Evolutionary conservation across 2,329 filamentous ascomycete genomes (phyloP), one percentile per base, ranked within the genome.

Genomic region (Trichoderma endophyticum): DNA sequence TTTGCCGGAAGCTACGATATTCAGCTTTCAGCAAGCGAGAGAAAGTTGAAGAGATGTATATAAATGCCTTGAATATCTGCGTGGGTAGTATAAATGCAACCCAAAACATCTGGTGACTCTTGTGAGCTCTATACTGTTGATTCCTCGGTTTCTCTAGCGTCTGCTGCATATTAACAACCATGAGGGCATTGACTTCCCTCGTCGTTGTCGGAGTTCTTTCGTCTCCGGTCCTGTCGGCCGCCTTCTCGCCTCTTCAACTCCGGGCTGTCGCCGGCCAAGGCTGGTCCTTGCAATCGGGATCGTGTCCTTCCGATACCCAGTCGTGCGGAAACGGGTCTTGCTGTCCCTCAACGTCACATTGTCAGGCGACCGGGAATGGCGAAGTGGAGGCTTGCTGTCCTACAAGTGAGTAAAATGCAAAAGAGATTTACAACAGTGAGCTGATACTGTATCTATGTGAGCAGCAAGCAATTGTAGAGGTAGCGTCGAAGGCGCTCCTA

Each of bases 391-490:
- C 67, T 7, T 70, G 67, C 11, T 70, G 57, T 11, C 67, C 57
- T 15, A 62, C 54, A 4, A 34, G 57, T 62, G 15, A 54, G 57
- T 24, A 15, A 11, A 5, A 6, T 54, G 15, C 39, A 8, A 11
- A 4, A 14, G 4, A 0, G 0, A 1, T 24, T 1, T 21, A 24
- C 1, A n/a, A 21, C 7, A 9, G 9, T 15, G 6, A 18, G 11
- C 54, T 70, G 8, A 70, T 21, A 12, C 3, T 30, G 28, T 9
- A 9, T 3, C 15, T 15, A 14, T 54, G 14, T 11, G 4, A 28
- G 2, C 12, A 70, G 67, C 67, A 54, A 70, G 57, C 48, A 70
- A 62, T 28, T 70, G 67, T 14, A 51, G 56, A n/a, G 67, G 67
- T 14, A 70, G 67, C 4, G 56, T 62, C 6, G 67, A 70, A 18